Evolutionary conservation across 2,329 filamentous ascomycete species (phyloP).

Genomic region (Aspergillus brasiliensis): DNA sequence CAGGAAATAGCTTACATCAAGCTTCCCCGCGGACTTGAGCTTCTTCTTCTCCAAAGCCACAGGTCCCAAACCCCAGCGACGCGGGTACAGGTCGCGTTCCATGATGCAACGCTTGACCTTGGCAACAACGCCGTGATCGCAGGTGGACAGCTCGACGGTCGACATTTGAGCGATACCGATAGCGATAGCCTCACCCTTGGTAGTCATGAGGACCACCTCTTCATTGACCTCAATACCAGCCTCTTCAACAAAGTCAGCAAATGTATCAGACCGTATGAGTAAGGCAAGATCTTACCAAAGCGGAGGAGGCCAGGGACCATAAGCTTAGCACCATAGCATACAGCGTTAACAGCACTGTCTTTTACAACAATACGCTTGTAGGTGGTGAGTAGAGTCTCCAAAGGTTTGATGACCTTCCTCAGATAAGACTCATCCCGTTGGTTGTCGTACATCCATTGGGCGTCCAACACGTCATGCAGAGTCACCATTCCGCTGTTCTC

Average conservation of each 20-base stretch:
- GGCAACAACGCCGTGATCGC: constrained; percentile 95
- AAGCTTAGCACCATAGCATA: constrained; percentile 97
- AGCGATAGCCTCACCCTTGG: constrained; percentile 97
- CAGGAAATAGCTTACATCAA: constrained; percentile 63
- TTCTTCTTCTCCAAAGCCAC: constrained; percentile 98
- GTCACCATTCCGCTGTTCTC: constrained; percentile 88
- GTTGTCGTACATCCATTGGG: constrained; percentile 95
- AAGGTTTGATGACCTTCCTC: constrained; percentile 83
- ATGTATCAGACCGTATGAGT: neutral
- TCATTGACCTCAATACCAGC: constrained; percentile 89
- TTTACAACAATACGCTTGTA: constrained; percentile 99
- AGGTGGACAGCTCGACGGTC: constrained; percentile 92
- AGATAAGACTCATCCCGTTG: constrained; percentile 92
- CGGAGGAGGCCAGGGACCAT: constrained; percentile 96
- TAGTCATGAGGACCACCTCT: constrained; percentile 97
- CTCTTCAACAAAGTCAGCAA: constrained; percentile 56
- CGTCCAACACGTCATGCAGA: constrained; percentile 91
- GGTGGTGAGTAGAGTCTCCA: constrained; percentile 86
- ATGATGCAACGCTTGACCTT: constrained; percentile 99
- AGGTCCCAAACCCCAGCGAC: constrained; percentile 93
- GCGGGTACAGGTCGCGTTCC: constrained; percentile 97
- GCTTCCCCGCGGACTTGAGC: constrained; percentile 95
- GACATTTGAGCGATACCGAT: constrained; percentile 98
- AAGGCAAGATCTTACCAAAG: constrained; percentile 65
- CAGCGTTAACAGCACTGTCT: constrained; percentile 92